Evolutionary conservation across 768 basidiomycete genomes (phyloP), one percentile per base, ranked within the genome.

Genomic region (Candolleomyces eurysporus): DNA sequence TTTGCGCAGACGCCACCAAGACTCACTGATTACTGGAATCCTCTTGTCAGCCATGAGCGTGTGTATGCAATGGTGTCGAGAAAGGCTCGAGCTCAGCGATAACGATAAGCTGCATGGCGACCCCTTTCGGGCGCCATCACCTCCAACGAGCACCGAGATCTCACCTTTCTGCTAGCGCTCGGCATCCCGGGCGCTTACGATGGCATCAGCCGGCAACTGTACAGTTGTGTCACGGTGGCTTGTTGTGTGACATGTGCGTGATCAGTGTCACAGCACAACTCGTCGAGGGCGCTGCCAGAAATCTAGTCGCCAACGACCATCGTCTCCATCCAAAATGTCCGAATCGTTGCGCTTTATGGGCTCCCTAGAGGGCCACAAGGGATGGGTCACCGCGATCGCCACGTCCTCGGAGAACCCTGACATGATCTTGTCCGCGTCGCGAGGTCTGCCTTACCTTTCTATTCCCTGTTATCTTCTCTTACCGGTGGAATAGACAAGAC

Each of bases 321-420:
- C 64, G 65, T 66, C 68, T 67, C 68, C 66, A 64, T 64, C 66
- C 69, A 76, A 73, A 71, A 94, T 93, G 92, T 73, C 87, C 69
- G 93, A 94, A 80, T 88, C 87, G 73, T 81, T 96, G 75, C 89
- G 90, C 74, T 96, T 90, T 81, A 87, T 96, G 72, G 95, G 95
- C 70, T 90, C 93, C 66, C 80, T 96, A 74, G 81, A 89, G 72
- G 95, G 94, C 76, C 93, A 96, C 87, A 90, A 92, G 73, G 93
- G 93, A 81, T 96, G 94, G 93, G 91, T 99, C 71, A 99, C 96
- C 68, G 95, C 97, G 72, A 94, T 99, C 72, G 97, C 97, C 60
- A 97, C 96, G 71, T 94, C 92, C 63, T 93, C 92, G 66, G 96
- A 98, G 84, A 98, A 96, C 82, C 97, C 96, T 51, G 96, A 99